Conservation (phyloP, 768 basidiomycete genomes). For the Kwoniella shandongensis region DNA sequence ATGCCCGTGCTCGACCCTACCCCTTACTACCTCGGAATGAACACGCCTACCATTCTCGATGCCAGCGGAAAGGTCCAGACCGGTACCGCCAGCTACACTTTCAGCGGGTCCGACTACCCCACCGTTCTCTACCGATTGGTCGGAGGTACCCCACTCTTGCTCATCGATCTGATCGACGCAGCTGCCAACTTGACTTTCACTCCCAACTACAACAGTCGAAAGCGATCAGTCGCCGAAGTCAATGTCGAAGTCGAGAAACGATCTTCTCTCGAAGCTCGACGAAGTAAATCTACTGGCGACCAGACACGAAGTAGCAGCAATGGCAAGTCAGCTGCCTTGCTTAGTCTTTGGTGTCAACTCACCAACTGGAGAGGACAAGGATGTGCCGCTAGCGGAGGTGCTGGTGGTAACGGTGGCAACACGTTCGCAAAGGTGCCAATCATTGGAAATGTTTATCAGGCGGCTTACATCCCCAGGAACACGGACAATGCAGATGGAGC, state of each 20-base stretch:
- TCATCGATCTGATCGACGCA: conserved; percentile 45
- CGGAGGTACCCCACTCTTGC: conserved; percentile 35
- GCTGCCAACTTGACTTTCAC: conserved; percentile 43
- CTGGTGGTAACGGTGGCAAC: conserved; percentile 15
- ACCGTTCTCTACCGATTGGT: conserved; percentile 44
- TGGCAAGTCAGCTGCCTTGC: conserved; percentile 10
- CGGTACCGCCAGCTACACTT: conserved; percentile 33
- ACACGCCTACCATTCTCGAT: conserved; percentile 37
- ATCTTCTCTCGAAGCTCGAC: conserved; percentile 12
- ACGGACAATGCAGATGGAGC: conserved; percentile 41
- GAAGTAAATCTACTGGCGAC: neutral
- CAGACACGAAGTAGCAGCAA: conserved; percentile 2
- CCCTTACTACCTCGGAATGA: conserved; percentile 33
- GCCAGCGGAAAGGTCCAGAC: conserved; percentile 21
- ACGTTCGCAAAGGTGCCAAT: conserved; percentile 55
- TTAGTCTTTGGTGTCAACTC: conserved; percentile 24
- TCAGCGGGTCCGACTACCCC: conserved; percentile 34
- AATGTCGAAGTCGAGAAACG: conserved; percentile 7
- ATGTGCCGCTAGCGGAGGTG: conserved; percentile 10
- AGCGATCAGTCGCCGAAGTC: conserved; percentile 4
- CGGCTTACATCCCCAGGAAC: conserved; percentile 59
- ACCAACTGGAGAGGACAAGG: conserved; percentile 30
- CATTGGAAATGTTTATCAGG: conserved; percentile 59
- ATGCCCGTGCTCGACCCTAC: conserved; percentile 49
- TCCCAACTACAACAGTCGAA: conserved; percentile 36